Evolutionary conservation across 2,329 filamentous ascomycete species (phyloP).

Genomic region (Apiospora hydei): DNA sequence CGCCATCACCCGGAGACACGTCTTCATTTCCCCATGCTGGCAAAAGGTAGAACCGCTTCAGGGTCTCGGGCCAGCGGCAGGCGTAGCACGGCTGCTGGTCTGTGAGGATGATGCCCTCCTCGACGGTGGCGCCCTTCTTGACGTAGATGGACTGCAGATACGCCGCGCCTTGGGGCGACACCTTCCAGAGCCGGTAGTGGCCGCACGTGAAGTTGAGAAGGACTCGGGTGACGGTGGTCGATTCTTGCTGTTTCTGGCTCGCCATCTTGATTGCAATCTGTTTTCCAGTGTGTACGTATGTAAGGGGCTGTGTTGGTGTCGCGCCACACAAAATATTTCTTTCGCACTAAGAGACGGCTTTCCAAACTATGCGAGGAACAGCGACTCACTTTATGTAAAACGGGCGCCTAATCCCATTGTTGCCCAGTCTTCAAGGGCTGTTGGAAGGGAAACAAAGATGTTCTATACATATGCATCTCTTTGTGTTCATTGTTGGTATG

Average conservation of each 20-base stretch:
- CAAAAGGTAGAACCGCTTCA: not conserved
- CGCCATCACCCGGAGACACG: not conserved
- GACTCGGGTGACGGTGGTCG: not conserved
- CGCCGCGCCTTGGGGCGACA: not conserved
- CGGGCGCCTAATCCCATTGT: not conserved
- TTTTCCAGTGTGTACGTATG: too few species aligned
- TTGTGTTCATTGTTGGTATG: not conserved
- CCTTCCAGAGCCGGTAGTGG: not conserved
- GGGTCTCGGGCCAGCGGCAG: constrained; percentile 2
- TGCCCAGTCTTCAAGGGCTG: not conserved
- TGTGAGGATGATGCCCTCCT: not conserved
- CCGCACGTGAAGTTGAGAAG: not conserved
- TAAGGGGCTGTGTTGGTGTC: not conserved
- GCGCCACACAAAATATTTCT: not conserved
- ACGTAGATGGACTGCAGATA: constrained; percentile 4
- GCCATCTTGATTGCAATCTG: not conserved
- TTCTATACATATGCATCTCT: not conserved
- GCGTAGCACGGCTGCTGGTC: constrained; percentile 6
- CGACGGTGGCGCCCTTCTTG: not conserved
- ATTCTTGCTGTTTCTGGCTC: not conserved
- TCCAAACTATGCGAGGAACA: too few species aligned
- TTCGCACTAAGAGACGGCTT: not conserved
- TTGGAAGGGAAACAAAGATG: not conserved
- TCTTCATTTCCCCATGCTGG: not conserved
- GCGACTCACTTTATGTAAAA: not conserved